phyloP scores from a whole-genome alignment of 768 basidiomycete genomes.

The Pulveroboletus ravenelii region DNA sequence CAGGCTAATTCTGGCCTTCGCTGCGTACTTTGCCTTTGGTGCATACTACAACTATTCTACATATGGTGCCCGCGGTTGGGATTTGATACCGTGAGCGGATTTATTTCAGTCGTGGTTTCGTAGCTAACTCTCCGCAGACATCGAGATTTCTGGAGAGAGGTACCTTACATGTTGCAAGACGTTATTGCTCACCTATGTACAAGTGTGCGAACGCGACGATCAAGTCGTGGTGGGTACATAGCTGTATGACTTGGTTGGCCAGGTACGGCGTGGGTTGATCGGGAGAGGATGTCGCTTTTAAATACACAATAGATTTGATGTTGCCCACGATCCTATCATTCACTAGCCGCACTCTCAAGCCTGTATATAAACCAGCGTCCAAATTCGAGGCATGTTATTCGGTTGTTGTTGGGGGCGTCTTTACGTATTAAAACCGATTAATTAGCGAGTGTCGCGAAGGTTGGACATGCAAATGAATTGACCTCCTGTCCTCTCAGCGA shows the following conservation, averaged over 20 bases:
- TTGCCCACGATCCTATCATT: slow-evolving; percentile 4
- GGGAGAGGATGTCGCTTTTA: slow-evolving; percentile 1
- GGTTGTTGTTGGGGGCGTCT: not conserved
- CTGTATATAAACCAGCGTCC: not conserved
- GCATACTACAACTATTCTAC: slow-evolving; percentile 86
- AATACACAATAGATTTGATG: slow-evolving; percentile 2
- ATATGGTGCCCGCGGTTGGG: slow-evolving; percentile 78
- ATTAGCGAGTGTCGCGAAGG: slow-evolving; percentile 7
- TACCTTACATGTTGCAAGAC: slow-evolving; percentile 80
- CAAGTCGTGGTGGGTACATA: slow-evolving; percentile 70
- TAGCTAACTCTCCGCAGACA: slow-evolving; percentile 44
- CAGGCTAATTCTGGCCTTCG: slow-evolving; percentile 50
- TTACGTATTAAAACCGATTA: slow-evolving; percentile 14
- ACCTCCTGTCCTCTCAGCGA: slow-evolving; percentile 21
- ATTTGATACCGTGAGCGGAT: slow-evolving; percentile 78
- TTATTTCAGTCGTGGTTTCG: slow-evolving; percentile 1
- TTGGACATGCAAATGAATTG: slow-evolving; percentile 20
- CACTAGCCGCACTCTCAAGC: not conserved
- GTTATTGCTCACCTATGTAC: slow-evolving; percentile 76
- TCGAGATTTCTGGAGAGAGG: slow-evolving; percentile 87
- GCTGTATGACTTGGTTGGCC: slow-evolving; percentile 47
- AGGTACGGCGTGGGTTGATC: not conserved
- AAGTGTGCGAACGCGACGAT: slow-evolving; percentile 60
- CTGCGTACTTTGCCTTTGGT: slow-evolving; percentile 70
- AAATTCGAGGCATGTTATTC: not conserved